Conservation (phyloP, 75 land plant genomes). For the Cupressus sempervirens region DNA sequence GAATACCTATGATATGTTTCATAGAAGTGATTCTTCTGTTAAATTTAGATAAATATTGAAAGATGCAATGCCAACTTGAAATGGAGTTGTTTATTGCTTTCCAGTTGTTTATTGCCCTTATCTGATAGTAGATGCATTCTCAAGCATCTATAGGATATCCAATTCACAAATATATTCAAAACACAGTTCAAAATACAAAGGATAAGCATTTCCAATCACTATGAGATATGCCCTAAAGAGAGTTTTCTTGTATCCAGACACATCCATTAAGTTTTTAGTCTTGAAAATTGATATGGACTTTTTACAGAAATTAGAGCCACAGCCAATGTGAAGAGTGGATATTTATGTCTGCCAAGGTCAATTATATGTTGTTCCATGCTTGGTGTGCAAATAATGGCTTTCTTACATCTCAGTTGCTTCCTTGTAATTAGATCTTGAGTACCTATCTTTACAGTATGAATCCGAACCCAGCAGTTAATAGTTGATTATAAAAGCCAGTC, state of each 20-base stretch:
- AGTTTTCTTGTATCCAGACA: not conserved
- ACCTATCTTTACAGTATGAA: too few species aligned
- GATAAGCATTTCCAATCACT: not conserved
- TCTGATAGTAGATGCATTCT: not conserved
- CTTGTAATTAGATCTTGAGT: too few species aligned
- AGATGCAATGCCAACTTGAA: not conserved
- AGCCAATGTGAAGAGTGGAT: too few species aligned
- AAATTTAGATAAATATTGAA: not conserved
- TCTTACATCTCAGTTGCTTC: too few species aligned
- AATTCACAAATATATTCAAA: not conserved
- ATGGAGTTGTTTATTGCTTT: slow-evolving; percentile 1
- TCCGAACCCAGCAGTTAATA: too few species aligned
- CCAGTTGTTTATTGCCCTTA: not conserved
- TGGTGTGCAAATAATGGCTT: too few species aligned
- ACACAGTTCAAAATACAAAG: not conserved
- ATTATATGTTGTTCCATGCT: too few species aligned
- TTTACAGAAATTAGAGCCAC: not conserved
- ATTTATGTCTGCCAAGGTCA: too few species aligned
- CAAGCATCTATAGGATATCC: not conserved
- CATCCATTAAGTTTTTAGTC: not conserved
- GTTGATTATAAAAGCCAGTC: too few species aligned
- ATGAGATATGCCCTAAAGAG: not conserved
- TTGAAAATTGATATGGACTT: not conserved
- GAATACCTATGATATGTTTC: not conserved
- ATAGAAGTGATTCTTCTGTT: not conserved